A percentile compares a stretch with the other conserved stretches of the same genome.
Conservation (phyloP, 202 grass and related monocot genomes). For the Hordeum pubiflorum region DNA sequence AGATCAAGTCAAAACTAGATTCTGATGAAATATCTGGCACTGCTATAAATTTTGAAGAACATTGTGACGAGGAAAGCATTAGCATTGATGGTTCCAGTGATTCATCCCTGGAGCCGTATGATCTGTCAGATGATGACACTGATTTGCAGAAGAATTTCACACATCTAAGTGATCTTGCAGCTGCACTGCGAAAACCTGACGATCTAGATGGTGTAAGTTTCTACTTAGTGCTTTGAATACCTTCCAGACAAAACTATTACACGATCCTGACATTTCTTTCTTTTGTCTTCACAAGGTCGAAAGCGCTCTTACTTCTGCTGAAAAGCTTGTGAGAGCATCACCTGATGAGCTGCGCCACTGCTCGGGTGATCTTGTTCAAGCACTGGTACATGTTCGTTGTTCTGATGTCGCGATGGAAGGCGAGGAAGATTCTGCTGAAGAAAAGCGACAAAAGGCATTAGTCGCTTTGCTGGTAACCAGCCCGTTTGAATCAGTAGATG, state of each 20-base stretch:
- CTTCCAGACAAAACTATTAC: constrained; percentile 14
- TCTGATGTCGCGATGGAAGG: constrained; percentile 73
- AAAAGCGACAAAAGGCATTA: constrained; percentile 78
- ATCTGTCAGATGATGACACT: constrained; percentile 77
- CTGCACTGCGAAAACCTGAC: constrained; percentile 80
- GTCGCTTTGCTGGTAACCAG: constrained; percentile 71
- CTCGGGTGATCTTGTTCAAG: constrained; percentile 73
- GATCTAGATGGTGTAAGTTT: constrained; percentile 86
- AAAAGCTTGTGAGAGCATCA: constrained; percentile 84
- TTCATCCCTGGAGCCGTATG: constrained; percentile 84
- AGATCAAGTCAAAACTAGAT: constrained; percentile 37
- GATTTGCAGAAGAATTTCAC: constrained; percentile 73
- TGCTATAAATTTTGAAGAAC: constrained; percentile 27
- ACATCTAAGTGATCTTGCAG: constrained; percentile 64
- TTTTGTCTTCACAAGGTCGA: constrained; percentile 58
- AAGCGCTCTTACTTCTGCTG: constrained; percentile 61
- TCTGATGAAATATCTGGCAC: constrained; percentile 41
- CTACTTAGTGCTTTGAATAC: constrained; percentile 1
- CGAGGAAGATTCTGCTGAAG: constrained; percentile 90
- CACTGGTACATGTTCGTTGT: constrained; percentile 81
- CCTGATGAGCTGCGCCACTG: constrained; percentile 71
- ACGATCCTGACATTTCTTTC: constrained; percentile 2
- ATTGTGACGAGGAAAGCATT: constrained; percentile 35
- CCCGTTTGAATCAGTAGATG: constrained; percentile 75
- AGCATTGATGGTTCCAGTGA: constrained; percentile 61